phyloP scores from a whole-genome alignment of 805 yeast genomes.

The Lachancea dasiensis region DNA sequence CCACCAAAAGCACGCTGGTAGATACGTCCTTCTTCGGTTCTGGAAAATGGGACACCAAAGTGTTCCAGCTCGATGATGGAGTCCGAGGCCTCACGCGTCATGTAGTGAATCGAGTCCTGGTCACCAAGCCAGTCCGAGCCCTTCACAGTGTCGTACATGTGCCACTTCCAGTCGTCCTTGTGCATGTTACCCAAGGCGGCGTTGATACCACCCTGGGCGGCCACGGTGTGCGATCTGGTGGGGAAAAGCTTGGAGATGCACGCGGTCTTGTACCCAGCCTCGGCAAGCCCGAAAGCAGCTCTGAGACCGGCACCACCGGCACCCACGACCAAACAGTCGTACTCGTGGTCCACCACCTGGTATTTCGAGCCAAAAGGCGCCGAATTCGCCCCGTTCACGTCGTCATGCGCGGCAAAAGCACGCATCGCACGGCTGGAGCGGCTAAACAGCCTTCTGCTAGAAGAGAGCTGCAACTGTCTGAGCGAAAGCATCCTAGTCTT shows the following conservation, averaged over 20 bases:
- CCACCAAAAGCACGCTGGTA: constrained; percentile 99
- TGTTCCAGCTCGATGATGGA: constrained; percentile 96
- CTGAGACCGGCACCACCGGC: constrained; percentile 99
- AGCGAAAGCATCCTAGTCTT: constrained; percentile 6
- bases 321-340: constrained; percentile 96
- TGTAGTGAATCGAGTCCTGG: constrained; percentile 98
- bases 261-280: constrained; percentile 95
- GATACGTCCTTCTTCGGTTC: constrained; percentile 93
- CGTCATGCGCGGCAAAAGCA: constrained; percentile 30
- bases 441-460: constrained; percentile 37
- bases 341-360: constrained; percentile 93
- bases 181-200: constrained; percentile 99
- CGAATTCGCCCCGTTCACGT: constrained; percentile 45
- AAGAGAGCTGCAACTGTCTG: constrained; percentile 1
- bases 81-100: constrained; percentile 97
- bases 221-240: constrained; percentile 97
- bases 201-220: constrained; percentile 99
- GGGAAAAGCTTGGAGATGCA: constrained; percentile 96
- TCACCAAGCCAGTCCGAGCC: constrained; percentile 99
- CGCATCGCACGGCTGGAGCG: constrained; percentile 49
- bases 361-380: constrained; percentile 62
- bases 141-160: constrained; percentile 98
- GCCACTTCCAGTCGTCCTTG: constrained; percentile 99
- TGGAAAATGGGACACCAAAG: constrained; percentile 96
- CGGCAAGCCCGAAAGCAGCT: constrained; percentile 97